A percentile compares a stretch with the other conserved stretches of the same genome.
These are phyloP conservation scores for Flaveria robusta DNA, from an alignment of 129 eudicot genomes.

Conservation along the genomic window DNA sequence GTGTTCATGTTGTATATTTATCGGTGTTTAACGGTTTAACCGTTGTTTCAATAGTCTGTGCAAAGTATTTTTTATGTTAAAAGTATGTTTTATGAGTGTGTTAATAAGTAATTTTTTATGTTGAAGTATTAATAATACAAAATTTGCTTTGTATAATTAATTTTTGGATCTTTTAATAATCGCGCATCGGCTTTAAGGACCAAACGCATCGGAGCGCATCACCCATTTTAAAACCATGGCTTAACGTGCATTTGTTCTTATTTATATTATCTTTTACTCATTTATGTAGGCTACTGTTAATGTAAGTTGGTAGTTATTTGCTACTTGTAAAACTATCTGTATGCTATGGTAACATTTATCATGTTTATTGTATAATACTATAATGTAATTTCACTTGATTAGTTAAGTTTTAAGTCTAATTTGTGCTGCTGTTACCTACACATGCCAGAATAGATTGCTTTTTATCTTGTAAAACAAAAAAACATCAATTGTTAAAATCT, in stretches of 20 bases:
- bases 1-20: no score
- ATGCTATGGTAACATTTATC: not conserved
- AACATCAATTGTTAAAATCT: not conserved
- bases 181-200: no score
- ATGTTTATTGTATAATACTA: constrained; percentile 18
- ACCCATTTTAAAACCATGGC: no score
- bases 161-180: no score
- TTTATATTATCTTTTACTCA: not conserved
- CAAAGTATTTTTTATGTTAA: no score
- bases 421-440: not conserved
- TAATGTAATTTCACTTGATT: constrained; percentile 1
- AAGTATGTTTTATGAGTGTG: no score
- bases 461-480: not conserved
- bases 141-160: no score
- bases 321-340: constrained; percentile 11
- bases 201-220: no score
- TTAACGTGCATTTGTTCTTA: not conserved
- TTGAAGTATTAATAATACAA: no score
- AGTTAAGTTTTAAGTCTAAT: not conserved
- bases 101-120: no score
- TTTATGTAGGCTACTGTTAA: not conserved
- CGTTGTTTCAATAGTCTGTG: no score
- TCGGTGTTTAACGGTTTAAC: no score
- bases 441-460: not conserved
- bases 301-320: not conserved